A percentile compares a stretch with the other conserved stretches of the same genome.
phyloP scores from a whole-genome alignment of 148 eudicot species.

The Persicaria maculosa region DNA sequence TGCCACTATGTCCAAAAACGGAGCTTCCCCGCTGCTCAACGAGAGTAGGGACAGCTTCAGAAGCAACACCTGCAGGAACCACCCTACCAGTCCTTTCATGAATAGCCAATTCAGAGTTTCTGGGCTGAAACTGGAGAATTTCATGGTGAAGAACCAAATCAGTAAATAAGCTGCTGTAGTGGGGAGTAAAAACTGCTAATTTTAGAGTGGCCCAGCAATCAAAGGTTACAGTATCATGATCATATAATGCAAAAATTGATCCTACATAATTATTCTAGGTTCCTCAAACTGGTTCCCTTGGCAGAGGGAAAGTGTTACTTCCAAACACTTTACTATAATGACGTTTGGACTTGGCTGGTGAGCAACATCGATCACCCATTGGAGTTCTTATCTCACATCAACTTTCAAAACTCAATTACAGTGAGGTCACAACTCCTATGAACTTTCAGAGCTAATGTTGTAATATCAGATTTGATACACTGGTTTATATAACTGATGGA shows the following conservation, averaged over 20 bases:
- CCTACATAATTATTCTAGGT: not conserved
- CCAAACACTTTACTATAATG: not conserved
- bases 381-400: not conserved
- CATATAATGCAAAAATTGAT: not conserved
- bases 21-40: slow-evolving; percentile 65
- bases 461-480: not conserved
- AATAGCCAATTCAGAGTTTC: slow-evolving; percentile 40
- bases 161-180: not conserved
- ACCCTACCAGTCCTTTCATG: slow-evolving; percentile 44
- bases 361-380: not conserved
- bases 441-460: not conserved
- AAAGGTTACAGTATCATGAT: not conserved
- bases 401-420: not conserved
- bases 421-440: not conserved
- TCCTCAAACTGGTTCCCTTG: not conserved
- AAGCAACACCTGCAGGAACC: slow-evolving; percentile 41
- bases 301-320: not conserved
- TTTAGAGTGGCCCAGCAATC: not conserved
- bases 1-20: slow-evolving; percentile 66
- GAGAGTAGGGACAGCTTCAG: slow-evolving; percentile 61
- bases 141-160: not conserved
- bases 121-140: slow-evolving; percentile 32
- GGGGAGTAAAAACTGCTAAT: not conserved
- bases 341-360: not conserved
- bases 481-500: not conserved